Conservation (phyloP, 2,329 filamentous ascomycete species). For the Coniella lustricola region DNA sequence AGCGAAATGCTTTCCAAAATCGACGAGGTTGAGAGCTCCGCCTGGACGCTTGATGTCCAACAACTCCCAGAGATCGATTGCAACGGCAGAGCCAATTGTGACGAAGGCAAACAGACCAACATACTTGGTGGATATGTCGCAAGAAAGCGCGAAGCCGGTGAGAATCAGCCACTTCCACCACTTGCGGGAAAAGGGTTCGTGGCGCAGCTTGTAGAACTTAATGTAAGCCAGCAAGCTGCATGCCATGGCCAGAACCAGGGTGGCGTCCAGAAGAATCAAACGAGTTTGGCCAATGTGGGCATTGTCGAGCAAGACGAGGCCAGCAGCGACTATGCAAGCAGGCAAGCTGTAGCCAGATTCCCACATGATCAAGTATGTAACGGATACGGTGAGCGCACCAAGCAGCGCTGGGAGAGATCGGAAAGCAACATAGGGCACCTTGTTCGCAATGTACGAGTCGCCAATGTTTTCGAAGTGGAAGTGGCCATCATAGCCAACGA, state of each 20-base stretch:
- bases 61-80: slow-evolving; percentile 92
- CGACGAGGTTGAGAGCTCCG: slow-evolving; percentile 69
- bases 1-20: slow-evolving; percentile 83
- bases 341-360: slow-evolving; percentile 96
- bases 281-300: slow-evolving; percentile 95
- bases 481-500: slow-evolving; percentile 92
- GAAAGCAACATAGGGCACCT: slow-evolving; percentile 94
- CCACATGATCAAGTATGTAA: slow-evolving; percentile 98
- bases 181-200: slow-evolving; percentile 83
- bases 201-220: slow-evolving; percentile 93
- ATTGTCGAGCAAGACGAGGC: slow-evolving; percentile 89
- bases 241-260: slow-evolving; percentile 91
- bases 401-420: slow-evolving; percentile 87
- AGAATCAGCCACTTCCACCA: slow-evolving; percentile 99
- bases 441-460: slow-evolving; percentile 94
- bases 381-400: slow-evolving; percentile 87
- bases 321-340: slow-evolving; percentile 78
- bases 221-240: slow-evolving; percentile 91
- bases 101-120: slow-evolving; percentile 95
- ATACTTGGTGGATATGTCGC: slow-evolving; percentile 98
- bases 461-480: slow-evolving; percentile 99
- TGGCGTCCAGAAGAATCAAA: slow-evolving; percentile 89
- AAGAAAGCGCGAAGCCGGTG: slow-evolving; percentile 90
- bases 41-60: slow-evolving; percentile 80
- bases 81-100: slow-evolving; percentile 88